These are phyloP conservation scores for Podaxis rugospora DNA, from an alignment of 768 basidiomycete species.

Conservation along the genomic window DNA sequence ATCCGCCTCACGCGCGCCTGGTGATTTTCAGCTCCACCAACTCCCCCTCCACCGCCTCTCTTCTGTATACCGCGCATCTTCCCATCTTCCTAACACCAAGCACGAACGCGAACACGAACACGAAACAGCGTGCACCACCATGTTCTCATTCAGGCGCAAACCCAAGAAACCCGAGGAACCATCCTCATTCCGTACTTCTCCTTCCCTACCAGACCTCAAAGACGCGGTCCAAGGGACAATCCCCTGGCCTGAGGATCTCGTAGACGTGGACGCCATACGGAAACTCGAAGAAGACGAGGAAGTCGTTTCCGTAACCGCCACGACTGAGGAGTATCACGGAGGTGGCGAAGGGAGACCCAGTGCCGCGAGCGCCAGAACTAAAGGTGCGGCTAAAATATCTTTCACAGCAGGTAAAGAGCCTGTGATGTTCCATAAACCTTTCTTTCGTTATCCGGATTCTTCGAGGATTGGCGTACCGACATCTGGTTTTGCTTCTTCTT, in stretches of 20 bases:
- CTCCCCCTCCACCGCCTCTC: background rate
- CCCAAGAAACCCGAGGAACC: conserved; percentile 46
- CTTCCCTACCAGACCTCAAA: conserved; percentile 74
- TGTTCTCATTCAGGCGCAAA: conserved; percentile 79
- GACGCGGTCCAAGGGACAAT: conserved; percentile 53
- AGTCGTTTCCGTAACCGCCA: background rate
- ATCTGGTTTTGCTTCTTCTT: conserved; percentile 18
- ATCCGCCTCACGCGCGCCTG: background rate
- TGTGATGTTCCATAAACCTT: conserved; percentile 78
- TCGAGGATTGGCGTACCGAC: conserved; percentile 8
- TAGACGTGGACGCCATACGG: conserved; percentile 66
- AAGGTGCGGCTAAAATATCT: conserved; percentile 72
- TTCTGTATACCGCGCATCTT: background rate
- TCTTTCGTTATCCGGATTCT: conserved; percentile 34
- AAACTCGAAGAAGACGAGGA: conserved; percentile 21
- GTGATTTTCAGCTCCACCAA: background rate
- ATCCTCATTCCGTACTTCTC: conserved; percentile 61
- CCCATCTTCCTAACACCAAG: conserved; percentile 4
- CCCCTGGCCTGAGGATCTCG: conserved; percentile 81
- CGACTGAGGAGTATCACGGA: background rate
- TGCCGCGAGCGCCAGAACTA: conserved; percentile 25
- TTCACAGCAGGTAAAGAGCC: conserved; percentile 44
- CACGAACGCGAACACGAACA: background rate
- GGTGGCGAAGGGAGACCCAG: background rate
- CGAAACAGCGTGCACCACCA: conserved; percentile 21